phyloP scores from a whole-genome alignment of 2,329 filamentous ascomycete genomes.

The Penicillium corylophilum region DNA sequence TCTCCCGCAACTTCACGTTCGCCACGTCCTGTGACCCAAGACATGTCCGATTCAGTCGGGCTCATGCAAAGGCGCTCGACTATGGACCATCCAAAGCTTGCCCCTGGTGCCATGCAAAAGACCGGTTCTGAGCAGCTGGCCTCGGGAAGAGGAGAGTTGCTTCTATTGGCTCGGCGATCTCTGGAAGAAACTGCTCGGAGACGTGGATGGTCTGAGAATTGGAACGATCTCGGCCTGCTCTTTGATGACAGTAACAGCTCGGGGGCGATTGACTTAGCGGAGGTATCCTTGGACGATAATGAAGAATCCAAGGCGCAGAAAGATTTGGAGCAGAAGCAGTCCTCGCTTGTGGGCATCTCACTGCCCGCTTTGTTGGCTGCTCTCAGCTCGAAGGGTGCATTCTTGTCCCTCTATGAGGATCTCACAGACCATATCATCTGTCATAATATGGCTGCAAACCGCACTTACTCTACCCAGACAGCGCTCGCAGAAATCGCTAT shows the following conservation, averaged over 20 bases:
- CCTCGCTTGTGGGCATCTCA: conserved; percentile 49
- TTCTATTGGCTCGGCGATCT: conserved; percentile 74
- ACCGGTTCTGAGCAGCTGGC: conserved; percentile 77
- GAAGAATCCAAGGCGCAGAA: conserved; percentile 14
- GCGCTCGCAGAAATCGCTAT: conserved; percentile 82
- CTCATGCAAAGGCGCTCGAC: conserved; percentile 42
- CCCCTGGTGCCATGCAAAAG: conserved; percentile 45
- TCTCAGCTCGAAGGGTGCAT: conserved; percentile 61
- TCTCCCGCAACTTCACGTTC: conserved; percentile 19
- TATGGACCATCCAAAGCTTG: conserved; percentile 40
- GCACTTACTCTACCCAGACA: conserved; percentile 72
- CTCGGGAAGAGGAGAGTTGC: conserved; percentile 77
- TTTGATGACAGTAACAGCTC: conserved; percentile 32
- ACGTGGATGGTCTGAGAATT: conserved; percentile 73
- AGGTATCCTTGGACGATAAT: conserved; percentile 37
- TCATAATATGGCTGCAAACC: conserved; percentile 77
- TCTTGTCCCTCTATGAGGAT: conserved; percentile 67
- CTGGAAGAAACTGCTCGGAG: conserved; percentile 72
- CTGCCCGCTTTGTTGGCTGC: conserved; percentile 61
- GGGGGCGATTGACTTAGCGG: conserved; percentile 31
- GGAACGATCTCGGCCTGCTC: conserved; percentile 57
- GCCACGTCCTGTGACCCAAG: conserved; percentile 28
- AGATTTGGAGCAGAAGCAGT: conserved; percentile 14
- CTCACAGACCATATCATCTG: conserved; percentile 82
- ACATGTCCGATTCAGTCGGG: conserved; percentile 31